These are phyloP conservation scores for Cenchrus purpureus DNA, from an alignment of 176 grass and related monocot genomes.

Conservation along the genomic window DNA sequence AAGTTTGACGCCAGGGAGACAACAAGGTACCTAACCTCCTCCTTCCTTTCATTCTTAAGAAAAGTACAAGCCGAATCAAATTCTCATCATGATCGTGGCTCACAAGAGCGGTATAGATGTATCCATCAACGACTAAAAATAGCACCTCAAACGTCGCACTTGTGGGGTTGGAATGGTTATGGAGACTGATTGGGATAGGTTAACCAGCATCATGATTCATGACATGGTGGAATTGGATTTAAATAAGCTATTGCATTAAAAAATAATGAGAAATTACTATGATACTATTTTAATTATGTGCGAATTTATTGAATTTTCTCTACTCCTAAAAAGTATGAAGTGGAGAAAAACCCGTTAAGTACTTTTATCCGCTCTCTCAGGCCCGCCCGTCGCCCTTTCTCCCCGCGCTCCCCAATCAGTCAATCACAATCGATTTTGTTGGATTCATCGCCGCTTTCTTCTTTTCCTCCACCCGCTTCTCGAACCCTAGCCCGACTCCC, in stretches of 20 bases:
- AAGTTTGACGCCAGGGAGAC: neutral
- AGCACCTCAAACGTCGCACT: neutral
- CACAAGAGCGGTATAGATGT: neutral
- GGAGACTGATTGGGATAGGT: constrained; percentile 6
- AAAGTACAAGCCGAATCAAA: neutral
- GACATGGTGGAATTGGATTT: neutral
- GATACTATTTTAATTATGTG: no score
- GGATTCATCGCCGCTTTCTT: no score
- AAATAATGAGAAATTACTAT: no score
- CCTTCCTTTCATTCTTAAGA: neutral
- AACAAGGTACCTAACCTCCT: constrained; percentile 22
- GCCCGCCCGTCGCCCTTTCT: no score
- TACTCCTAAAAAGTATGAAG: no score
- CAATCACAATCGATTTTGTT: no score
- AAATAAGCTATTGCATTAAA: neutral
- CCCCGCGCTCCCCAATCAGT: no score
- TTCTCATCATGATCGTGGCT: neutral
- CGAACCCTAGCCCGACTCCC: no score
- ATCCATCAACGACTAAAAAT: neutral
- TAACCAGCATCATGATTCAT: neutral
- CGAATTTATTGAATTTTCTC: no score
- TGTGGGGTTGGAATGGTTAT: neutral
- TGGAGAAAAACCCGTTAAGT: no score
- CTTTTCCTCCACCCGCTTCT: no score
- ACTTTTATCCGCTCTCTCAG: no score